These are phyloP conservation scores for Yamadazyma epiphylla DNA, from an alignment of 1,139 yeast species.

Conservation along the genomic window DNA sequence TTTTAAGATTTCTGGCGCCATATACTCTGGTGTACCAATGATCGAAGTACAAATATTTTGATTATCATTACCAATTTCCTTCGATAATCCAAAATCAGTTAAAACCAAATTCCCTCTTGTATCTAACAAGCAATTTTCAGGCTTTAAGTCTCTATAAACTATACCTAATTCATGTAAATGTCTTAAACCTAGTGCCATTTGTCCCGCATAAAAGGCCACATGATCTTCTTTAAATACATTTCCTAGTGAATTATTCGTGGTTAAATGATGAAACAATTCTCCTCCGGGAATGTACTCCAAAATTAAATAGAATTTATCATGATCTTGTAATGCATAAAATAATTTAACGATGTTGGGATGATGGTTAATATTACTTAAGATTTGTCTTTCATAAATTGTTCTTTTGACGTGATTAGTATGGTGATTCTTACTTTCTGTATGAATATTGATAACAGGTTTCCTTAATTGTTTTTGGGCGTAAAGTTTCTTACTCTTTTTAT, in stretches of 20 bases:
- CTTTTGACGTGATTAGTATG: constrained; percentile 30
- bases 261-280: constrained; percentile 32
- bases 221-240: constrained; percentile 28
- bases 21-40: constrained; percentile 72
- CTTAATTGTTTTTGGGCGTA: constrained; percentile 41
- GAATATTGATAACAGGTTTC: constrained; percentile 28
- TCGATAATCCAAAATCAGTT: constrained; percentile 88
- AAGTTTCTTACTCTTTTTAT: constrained; percentile 26
- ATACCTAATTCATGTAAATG: constrained; percentile 33
- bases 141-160: constrained; percentile 74
- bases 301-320: constrained; percentile 28
- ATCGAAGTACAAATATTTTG: constrained; percentile 69
- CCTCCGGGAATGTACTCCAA: constrained; percentile 36
- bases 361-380: constrained; percentile 55
- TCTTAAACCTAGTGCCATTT: constrained; percentile 29
- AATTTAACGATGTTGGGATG: constrained; percentile 32
- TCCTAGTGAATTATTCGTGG: constrained; percentile 21
- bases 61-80: constrained; percentile 48
- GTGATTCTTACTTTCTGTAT: constrained; percentile 5
- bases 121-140: constrained; percentile 84
- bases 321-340: constrained; percentile 32
- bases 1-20: constrained; percentile 35
- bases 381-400: constrained; percentile 69
- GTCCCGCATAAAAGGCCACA: constrained; percentile 32
- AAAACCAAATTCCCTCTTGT: constrained; percentile 71